Percentiles rank a stretch among this genome's conserved stretches.
These are phyloP conservation scores for Isabelozyma pseudorhagii DNA, from an alignment of 805 yeast genomes.

Conservation along the genomic window DNA sequence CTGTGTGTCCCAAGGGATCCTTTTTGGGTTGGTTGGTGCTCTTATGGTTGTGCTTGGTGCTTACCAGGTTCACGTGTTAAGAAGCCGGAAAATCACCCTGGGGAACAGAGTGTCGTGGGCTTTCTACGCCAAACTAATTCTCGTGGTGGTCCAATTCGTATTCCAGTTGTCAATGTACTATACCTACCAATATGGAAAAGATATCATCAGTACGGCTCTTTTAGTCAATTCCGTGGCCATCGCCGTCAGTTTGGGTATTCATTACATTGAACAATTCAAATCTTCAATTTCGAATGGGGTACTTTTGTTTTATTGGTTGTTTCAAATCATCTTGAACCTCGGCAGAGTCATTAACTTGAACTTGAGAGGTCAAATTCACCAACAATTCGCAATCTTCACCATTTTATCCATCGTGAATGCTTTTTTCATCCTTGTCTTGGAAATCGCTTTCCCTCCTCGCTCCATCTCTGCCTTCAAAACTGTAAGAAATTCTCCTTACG, in stretches of 20 bases:
- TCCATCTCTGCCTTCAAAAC: conserved; percentile 21
- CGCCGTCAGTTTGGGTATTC: conserved; percentile 51
- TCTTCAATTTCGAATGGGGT: conserved; percentile 63
- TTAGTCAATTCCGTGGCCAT: conserved; percentile 37
- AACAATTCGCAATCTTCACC: conserved; percentile 20
- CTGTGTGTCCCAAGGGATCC: conserved; percentile 54
- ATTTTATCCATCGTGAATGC: conserved; percentile 36
- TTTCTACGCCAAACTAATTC: conserved; percentile 39
- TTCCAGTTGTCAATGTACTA: conserved; percentile 25
- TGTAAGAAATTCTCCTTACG: conserved; percentile 39
- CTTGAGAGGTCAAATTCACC: conserved; percentile 29
- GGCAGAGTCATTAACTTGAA: conserved; percentile 41
- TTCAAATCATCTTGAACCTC: conserved; percentile 45
- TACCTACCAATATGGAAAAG: conserved; percentile 10
- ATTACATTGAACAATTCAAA: conserved; percentile 71
- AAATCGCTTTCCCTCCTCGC: conserved; percentile 34
- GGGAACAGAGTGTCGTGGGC: conserved; percentile 34
- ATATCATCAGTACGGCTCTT: conserved; percentile 23
- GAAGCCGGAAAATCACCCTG: conserved; percentile 19
- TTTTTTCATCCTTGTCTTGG: conserved; percentile 41
- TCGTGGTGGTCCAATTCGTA: conserved; percentile 36
- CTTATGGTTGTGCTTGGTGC: conserved; percentile 44
- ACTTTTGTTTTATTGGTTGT: conserved; percentile 74
- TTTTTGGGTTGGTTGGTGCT: conserved; percentile 40
- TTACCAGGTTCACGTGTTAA: conserved; percentile 28